Evolutionary conservation across 257 asterid genomes (phyloP).

Genomic region (Solanum arcanum): DNA sequence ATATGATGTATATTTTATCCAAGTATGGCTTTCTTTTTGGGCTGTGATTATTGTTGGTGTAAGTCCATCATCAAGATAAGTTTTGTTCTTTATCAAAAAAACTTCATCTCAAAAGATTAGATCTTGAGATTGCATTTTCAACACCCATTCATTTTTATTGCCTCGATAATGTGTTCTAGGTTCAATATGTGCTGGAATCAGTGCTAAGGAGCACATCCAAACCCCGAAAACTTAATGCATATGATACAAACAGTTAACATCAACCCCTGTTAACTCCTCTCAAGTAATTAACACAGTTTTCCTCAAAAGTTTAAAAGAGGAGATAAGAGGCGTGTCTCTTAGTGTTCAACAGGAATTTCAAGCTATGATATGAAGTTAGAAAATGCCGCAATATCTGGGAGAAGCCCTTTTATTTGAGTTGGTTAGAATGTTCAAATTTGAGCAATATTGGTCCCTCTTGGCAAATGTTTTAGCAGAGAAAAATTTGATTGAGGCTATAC

Average conservation of each 20-base stretch:
- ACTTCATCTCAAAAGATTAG: neutral
- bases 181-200: neutral
- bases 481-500: neutral
- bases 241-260: neutral
- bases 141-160: neutral
- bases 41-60: neutral
- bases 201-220: neutral
- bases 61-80: neutral
- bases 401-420: neutral
- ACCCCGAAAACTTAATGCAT: neutral
- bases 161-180: neutral
- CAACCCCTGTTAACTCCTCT: too few relatives aligned
- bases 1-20: neutral
- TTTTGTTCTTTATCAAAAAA: too few relatives aligned
- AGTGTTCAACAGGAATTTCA: neutral
- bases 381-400: neutral
- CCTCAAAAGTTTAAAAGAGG: neutral
- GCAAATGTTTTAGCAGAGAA: neutral
- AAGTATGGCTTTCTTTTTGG: neutral
- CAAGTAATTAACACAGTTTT: neutral
- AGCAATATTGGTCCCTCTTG: neutral
- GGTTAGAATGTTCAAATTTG: neutral
- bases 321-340: neutral
- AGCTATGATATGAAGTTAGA: neutral
- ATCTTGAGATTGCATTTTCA: neutral